phyloP scores from a whole-genome alignment of 176 grass and related monocot genomes.

The Triticum urartu region DNA sequence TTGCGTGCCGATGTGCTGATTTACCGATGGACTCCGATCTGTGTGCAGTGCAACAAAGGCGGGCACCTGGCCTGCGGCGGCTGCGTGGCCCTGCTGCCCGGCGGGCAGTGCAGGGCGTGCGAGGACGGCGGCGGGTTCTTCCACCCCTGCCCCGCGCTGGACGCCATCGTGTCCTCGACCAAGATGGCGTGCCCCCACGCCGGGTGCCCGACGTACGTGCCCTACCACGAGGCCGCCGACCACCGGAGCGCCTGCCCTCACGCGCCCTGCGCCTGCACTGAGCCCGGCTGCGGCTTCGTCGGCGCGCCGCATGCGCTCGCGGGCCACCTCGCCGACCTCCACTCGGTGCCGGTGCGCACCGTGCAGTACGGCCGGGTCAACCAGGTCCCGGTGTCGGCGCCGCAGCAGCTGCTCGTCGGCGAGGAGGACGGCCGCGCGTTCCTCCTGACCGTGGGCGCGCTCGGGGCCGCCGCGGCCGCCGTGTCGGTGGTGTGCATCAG shows the following conservation, averaged over 20 bases:
- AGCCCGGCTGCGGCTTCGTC: constrained; percentile 35
- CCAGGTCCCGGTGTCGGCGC: neutral
- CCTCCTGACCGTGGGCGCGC: constrained; percentile 25
- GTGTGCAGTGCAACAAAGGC: neutral
- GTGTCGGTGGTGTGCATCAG: constrained; percentile 25
- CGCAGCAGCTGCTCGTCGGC: neutral
- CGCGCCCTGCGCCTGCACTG: constrained; percentile 29
- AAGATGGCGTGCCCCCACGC: constrained; percentile 4
- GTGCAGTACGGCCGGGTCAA: neutral
- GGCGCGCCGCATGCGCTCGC: neutral
- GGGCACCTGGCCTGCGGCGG: constrained; percentile 4
- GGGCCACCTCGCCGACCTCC: neutral
- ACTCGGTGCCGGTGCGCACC: neutral
- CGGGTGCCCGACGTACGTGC: neutral
- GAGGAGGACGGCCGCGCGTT: neutral
- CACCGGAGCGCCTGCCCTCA: constrained; percentile 21
- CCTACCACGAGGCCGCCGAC: neutral
- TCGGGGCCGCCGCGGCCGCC: neutral
- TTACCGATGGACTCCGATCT: neutral
- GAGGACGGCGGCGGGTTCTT: neutral
- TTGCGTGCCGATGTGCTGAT: neutral
- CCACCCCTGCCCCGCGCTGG: constrained; percentile 6
- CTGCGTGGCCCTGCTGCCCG: neutral
- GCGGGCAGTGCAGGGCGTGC: neutral
- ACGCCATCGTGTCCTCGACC: neutral